A percentile compares a stretch with the other conserved stretches of the same genome.
Evolutionary conservation across 805 yeast species (phyloP).

Genomic region (Saturnispora silvae): DNA sequence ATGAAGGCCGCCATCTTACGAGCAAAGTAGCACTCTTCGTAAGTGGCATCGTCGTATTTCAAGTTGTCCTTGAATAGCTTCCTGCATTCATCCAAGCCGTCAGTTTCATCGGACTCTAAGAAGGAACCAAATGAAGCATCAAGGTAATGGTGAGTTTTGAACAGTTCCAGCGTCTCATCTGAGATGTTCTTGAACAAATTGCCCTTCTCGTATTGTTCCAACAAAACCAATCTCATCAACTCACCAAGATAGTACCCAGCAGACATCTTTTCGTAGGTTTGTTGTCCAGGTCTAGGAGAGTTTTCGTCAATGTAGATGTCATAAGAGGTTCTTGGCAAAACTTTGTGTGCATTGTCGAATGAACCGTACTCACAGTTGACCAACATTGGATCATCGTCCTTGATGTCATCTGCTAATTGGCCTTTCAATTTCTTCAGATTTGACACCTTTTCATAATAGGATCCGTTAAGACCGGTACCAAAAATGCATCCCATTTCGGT

Average conservation of each 20-base stretch:
- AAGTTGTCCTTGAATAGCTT: conserved; percentile 52
- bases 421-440: conserved; percentile 84
- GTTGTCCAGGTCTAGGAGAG: conserved; percentile 97
- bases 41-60: conserved; percentile 50
- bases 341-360: conserved; percentile 82
- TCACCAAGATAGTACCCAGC: conserved; percentile 97
- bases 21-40: conserved; percentile 73
- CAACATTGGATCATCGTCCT: conserved; percentile 70
- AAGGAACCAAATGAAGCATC: conserved; percentile 85
- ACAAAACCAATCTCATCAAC: conserved; percentile 66
- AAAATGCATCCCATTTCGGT: conserved; percentile 95
- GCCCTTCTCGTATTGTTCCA: conserved; percentile 62
- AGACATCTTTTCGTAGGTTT: conserved; percentile 95
- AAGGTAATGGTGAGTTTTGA: conserved; percentile 59
- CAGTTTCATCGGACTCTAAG: conserved; percentile 85
- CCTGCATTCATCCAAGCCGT: conserved; percentile 67
- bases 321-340: conserved; percentile 84
- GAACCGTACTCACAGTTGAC: conserved; percentile 99
- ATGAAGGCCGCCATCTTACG: conserved; percentile 77
- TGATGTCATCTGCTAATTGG: conserved; percentile 53
- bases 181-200: conserved; percentile 46
- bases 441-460: conserved; percentile 72
- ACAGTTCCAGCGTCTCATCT: conserved; percentile 47
- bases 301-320: conserved; percentile 74
- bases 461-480: conserved; percentile 98